phyloP scores from a whole-genome alignment of 805 yeast genomes.

The Wickerhamiella dianesei region DNA sequence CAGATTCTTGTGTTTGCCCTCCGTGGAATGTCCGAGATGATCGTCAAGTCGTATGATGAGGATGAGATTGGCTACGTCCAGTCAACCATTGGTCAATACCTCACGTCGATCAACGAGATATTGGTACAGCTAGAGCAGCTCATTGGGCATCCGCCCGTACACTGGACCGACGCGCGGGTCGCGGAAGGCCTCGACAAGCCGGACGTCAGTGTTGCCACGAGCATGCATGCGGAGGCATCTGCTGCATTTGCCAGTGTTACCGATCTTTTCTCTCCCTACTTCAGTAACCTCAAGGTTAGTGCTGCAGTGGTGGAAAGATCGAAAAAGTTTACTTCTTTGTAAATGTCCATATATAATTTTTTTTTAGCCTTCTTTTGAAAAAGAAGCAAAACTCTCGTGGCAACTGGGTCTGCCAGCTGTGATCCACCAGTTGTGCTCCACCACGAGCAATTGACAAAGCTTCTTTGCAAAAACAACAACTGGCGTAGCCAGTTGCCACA shows the following conservation, averaged over 20 bases:
- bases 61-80: conserved; percentile 31
- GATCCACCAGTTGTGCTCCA: no score
- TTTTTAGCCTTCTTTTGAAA: neutral
- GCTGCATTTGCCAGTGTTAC: conserved; percentile 20
- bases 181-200: conserved; percentile 7
- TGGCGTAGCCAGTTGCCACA: no score
- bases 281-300: conserved; percentile 19
- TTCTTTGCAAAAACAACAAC: no score
- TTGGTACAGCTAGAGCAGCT: conserved; percentile 18
- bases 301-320: neutral
- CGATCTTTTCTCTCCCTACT: conserved; percentile 20
- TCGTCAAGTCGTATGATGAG: conserved; percentile 25
- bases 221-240: conserved; percentile 11
- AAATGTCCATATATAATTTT: neutral
- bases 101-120: conserved; percentile 20
- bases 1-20: conserved; percentile 22
- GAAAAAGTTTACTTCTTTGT: neutral
- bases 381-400: no score
- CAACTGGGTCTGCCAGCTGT: no score
- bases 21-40: conserved; percentile 22
- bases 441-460: no score
- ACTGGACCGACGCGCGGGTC: conserved; percentile 23
- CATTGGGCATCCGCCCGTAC: conserved; percentile 21
- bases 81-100: conserved; percentile 25
- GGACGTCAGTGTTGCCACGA: conserved; percentile 12